Evolutionary conservation across 495 filamentous ascomycete genomes (phyloP).

Genomic region (Neurospora sp.): DNA sequence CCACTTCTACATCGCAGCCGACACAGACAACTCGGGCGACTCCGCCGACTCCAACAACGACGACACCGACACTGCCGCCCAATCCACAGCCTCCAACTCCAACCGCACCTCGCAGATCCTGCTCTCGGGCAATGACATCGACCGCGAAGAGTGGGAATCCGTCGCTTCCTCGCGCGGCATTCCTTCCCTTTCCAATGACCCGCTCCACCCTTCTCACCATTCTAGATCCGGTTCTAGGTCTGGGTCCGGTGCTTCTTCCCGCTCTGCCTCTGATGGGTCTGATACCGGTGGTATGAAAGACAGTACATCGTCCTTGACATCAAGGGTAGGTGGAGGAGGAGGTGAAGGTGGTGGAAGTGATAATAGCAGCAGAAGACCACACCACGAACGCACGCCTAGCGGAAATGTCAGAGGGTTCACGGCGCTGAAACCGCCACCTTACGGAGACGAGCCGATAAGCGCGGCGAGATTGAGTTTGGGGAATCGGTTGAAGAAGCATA

Average conservation of each 20-base stretch:
- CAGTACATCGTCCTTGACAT: background rate
- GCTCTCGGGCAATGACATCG: constrained; percentile 4
- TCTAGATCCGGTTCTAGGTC: background rate
- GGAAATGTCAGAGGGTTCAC: background rate
- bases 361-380: background rate
- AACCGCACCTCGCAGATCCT: background rate
- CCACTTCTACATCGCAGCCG: background rate
- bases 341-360: background rate
- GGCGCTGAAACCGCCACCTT: constrained; percentile 9
- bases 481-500: constrained; percentile 29
- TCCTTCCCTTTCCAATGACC: constrained; percentile 2
- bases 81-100: background rate
- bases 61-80: background rate
- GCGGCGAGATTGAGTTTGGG: constrained; percentile 36
- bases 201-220: background rate
- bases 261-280: constrained; percentile 5
- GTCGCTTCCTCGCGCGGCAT: constrained; percentile 11
- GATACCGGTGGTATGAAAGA: constrained; percentile 7
- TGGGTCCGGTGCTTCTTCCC: background rate
- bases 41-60: background rate
- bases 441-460: constrained; percentile 25
- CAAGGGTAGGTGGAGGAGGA: background rate
- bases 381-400: background rate
- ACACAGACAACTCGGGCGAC: background rate
- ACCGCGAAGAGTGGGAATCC: constrained; percentile 27